These are phyloP conservation scores for Taiwanofungus camphoratus DNA, from an alignment of 1,284 basidiomycete species.

Conservation along the genomic window DNA sequence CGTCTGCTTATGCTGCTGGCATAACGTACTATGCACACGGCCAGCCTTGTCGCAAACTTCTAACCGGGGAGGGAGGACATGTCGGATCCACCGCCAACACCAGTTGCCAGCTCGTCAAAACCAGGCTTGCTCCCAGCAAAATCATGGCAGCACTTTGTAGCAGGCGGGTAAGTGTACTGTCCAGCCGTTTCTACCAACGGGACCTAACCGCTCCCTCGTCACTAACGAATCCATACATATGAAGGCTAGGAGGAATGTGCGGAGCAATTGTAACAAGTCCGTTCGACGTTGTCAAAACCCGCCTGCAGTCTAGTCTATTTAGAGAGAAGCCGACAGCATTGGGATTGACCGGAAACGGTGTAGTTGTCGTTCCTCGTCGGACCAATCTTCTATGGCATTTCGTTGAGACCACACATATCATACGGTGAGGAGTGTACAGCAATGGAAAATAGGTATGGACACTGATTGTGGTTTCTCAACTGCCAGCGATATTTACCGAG, in stretches of 20 bases:
- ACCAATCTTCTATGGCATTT: conserved; percentile 80
- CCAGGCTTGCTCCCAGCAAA: conserved; percentile 55
- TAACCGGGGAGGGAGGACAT: conserved; percentile 10
- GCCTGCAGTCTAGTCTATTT: conserved; percentile 90
- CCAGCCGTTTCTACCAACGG: neutral
- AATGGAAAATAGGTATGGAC: conserved; percentile 27
- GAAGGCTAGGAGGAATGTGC: conserved; percentile 93
- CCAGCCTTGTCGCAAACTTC: neutral
- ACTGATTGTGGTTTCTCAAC: neutral
- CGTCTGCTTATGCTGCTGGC: conserved; percentile 8
- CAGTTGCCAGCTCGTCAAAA: conserved; percentile 27
- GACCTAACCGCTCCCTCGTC: conserved; percentile 8
- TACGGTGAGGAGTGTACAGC: conserved; percentile 51
- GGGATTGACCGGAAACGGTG: conserved; percentile 37
- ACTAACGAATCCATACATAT: neutral
- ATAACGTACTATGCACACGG: conserved; percentile 4
- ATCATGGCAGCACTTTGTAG: conserved; percentile 81
- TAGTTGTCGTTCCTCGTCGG: conserved; percentile 39
- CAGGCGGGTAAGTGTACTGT: conserved; percentile 69
- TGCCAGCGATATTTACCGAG: conserved; percentile 78
- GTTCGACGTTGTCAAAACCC: conserved; percentile 97
- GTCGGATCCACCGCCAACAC: conserved; percentile 17
- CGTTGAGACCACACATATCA: conserved; percentile 89
- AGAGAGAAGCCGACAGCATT: conserved; percentile 48
- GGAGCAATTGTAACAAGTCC: conserved; percentile 96